Conservation (phyloP, 2,329 filamentous ascomycete species). For the Elsinoe ampelina region DNA sequence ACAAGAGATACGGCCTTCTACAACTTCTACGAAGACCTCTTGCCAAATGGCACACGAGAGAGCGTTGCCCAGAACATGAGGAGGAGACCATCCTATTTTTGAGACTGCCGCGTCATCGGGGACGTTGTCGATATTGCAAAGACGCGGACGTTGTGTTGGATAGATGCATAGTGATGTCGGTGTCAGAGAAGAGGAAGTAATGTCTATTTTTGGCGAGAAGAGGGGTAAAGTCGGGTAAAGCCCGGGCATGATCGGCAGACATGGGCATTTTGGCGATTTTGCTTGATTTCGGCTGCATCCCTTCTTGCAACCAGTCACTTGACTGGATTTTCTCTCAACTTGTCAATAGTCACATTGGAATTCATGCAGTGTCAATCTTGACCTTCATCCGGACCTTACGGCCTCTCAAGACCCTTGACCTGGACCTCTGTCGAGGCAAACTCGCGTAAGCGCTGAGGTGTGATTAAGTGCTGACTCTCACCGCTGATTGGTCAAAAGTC, state of each 20-base stretch:
- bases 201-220: slow-evolving; percentile 3
- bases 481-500: slow-evolving; percentile 2
- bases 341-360: not conserved
- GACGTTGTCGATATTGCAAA: not conserved
- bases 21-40: slow-evolving; percentile 13
- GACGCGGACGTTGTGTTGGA: not conserved
- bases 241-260: not conserved
- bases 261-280: slow-evolving; percentile 1
- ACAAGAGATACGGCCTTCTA: slow-evolving; percentile 10
- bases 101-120: slow-evolving; percentile 6
- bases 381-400: not conserved
- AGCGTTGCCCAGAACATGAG: slow-evolving; percentile 7
- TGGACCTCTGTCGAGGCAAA: not conserved
- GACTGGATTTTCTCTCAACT: not conserved
- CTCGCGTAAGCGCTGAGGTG: slow-evolving; percentile 1
- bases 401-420: not conserved
- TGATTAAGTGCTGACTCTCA: slow-evolving; percentile 3
- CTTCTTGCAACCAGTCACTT: not conserved
- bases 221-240: slow-evolving; percentile 8
- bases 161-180: not conserved
- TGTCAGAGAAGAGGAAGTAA: not conserved
- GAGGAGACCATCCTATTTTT: slow-evolving; percentile 10
- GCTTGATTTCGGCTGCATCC: slow-evolving; percentile 4
- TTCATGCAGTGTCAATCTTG: not conserved
- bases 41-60: not conserved